Evolutionary conservation across 2,329 filamentous ascomycete species (phyloP).

Genomic region (Domatiomyces globalis): DNA sequence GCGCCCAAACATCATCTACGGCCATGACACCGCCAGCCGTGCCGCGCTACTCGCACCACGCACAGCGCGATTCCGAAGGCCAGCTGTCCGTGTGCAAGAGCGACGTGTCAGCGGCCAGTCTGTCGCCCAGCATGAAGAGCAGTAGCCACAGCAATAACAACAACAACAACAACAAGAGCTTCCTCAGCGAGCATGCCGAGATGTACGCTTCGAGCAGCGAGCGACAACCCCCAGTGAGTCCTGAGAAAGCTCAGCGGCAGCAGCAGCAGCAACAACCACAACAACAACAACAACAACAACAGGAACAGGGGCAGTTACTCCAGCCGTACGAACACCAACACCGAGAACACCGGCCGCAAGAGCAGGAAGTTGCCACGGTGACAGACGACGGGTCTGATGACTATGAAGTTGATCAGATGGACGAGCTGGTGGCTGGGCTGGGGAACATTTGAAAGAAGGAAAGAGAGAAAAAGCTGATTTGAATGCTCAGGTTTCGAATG

Average conservation of each 20-base stretch:
- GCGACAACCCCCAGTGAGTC: not conserved
- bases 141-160: not conserved
- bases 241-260: not conserved
- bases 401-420: not conserved
- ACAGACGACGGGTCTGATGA: not conserved
- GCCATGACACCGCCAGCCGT: not conserved
- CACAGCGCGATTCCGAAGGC: not conserved
- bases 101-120: not conserved
- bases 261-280: not conserved
- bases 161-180: not conserved
- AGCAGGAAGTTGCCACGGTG: not conserved
- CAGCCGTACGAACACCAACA: not conserved
- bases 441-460: not conserved
- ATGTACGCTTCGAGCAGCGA: not conserved
- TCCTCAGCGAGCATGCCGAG: not conserved
- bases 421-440: not conserved
- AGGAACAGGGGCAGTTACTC: not conserved
- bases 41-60: not conserved
- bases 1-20: not conserved
- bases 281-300: not conserved
- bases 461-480: no score
- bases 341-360: not conserved
- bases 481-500: no score
- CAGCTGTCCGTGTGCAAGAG: not conserved
- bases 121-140: not conserved